Conservation (phyloP, 805 yeast species). For the Naumovozyma baii region DNA sequence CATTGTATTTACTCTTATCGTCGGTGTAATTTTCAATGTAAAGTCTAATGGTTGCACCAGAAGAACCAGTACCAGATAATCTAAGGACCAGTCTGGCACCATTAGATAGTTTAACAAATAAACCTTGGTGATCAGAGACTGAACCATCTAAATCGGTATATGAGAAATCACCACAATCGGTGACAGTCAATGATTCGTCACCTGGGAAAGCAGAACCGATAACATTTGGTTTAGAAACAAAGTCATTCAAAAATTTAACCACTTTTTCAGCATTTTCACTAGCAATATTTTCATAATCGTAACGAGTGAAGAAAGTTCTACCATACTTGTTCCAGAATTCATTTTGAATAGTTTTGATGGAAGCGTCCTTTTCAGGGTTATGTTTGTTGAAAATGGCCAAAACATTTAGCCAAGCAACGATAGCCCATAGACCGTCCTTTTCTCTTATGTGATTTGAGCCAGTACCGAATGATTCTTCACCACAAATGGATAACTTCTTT, state of each 20-base stretch:
- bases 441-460: constrained; percentile 97
- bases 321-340: constrained; percentile 90
- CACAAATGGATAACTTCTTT: constrained; percentile 87
- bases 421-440: constrained; percentile 97
- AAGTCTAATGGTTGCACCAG: constrained; percentile 93
- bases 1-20: constrained; percentile 41
- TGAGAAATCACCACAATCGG: constrained; percentile 77
- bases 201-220: constrained; percentile 44
- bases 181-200: constrained; percentile 41
- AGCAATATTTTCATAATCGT: constrained; percentile 80
- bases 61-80: constrained; percentile 93
- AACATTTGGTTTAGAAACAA: constrained; percentile 33
- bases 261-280: constrained; percentile 66
- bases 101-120: constrained; percentile 67
- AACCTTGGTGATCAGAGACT: constrained; percentile 79
- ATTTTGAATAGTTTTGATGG: constrained; percentile 71
- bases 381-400: constrained; percentile 69
- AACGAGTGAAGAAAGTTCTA: constrained; percentile 93
- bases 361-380: constrained; percentile 48
- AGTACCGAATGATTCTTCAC: constrained; percentile 97
- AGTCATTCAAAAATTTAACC: constrained; percentile 41
- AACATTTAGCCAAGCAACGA: constrained; percentile 93
- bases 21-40: constrained; percentile 76
- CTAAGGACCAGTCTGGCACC: constrained; percentile 85
- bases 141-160: constrained; percentile 94